Evolutionary conservation across 2,329 filamentous ascomycete species (phyloP), one percentile per base, ranked within the genome.

Genomic region (Aspergillus clavatus): DNA sequence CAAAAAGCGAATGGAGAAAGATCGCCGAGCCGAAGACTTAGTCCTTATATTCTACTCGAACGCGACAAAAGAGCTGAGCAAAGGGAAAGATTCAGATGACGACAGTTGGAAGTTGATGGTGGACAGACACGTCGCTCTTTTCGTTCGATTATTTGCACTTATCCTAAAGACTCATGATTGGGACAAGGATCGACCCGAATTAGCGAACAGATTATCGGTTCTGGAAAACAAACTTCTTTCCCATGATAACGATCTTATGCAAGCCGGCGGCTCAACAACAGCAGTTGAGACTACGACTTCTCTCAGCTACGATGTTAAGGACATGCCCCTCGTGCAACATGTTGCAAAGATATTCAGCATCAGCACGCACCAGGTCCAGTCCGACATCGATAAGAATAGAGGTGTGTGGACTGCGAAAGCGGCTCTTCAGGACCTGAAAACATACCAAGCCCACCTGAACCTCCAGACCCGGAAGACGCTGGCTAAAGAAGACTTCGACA

Each of bases 11-110:
- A 89, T 96, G 74, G 89, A 96, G 62, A 95, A 95, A 70, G 91
- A 96, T 67, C 81, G 91, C 51, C 84, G 91, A 61, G 84, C 95
- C 18, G 93, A 98, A 68, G 90, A 95, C 52, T 73, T 97, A 41
- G 82, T 98, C 41, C 77, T 98, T 56, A 96, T 97, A 53, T 97
- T 98, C 75, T 97, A 94, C 70, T 94, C 90, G 1, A 86, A 88
- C 52, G 90, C 93, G 5, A 95, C 89, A 37, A 94, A 95, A 66
- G 90, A 95, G 50, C 79, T 95, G 59, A 83, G 86, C 67, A 87
- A 88, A 65, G 80, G 85, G 42, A 87, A 87, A 67, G 69, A 80
- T 1, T 77, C 82, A 0, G 86, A 86, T 38, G 91, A 97, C 66
- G 89, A 95, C 64, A 80, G 81, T 42, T 96, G 89, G 87, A 95